Conservation (phyloP, 1,284 basidiomycete genomes). For the Rhodotorula sp. region DNA sequence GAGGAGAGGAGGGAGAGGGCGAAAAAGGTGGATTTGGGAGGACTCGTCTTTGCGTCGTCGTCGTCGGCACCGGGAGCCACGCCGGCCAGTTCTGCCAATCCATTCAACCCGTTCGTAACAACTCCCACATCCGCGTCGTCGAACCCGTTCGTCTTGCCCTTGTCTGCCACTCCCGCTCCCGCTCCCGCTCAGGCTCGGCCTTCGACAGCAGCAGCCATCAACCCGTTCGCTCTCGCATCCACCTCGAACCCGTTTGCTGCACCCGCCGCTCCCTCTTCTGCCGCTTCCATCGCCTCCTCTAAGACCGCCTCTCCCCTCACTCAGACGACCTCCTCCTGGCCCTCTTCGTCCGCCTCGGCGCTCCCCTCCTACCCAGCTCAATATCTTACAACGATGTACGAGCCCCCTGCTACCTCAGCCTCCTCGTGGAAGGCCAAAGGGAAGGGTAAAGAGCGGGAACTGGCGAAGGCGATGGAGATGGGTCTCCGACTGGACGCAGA, state of each 20-base stretch:
- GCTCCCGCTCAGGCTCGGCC: no score
- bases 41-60: constrained; percentile 29
- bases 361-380: constrained; percentile 28
- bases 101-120: constrained; percentile 25
- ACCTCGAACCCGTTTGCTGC: constrained; percentile 9
- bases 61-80: neutral
- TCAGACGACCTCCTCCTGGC: neutral
- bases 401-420: constrained; percentile 26
- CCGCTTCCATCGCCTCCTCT: neutral
- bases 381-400: constrained; percentile 42
- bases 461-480: constrained; percentile 14
- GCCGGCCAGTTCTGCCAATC: no score
- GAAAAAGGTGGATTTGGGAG: constrained; percentile 27
- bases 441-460: constrained; percentile 28
- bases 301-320: neutral
- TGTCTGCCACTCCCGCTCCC: neutral
- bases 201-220: neutral
- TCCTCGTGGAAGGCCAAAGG: neutral
- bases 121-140: neutral
- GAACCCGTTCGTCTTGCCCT: constrained; percentile 24
- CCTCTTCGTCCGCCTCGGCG: neutral
- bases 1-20: neutral
- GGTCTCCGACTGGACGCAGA: neutral
- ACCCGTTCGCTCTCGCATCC: no score
- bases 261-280: neutral